A percentile compares a stretch with the other conserved stretches of the same genome.
These are phyloP conservation scores for Paramecium sexaurelia DNA, from an alignment of 73 alveolate species.

Conservation along the genomic window DNA sequence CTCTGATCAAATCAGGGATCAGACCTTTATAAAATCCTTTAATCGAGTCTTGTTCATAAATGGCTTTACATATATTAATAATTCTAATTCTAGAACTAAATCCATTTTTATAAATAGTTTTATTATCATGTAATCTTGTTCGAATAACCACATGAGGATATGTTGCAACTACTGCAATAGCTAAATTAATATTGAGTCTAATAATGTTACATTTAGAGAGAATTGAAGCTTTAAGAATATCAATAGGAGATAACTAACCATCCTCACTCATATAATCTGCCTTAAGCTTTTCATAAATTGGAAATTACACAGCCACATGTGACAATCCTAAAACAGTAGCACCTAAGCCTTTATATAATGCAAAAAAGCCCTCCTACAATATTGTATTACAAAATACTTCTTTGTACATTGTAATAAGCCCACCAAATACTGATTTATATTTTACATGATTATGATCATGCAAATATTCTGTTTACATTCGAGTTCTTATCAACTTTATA, in stretches of 20 bases:
- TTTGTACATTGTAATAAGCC: not conserved
- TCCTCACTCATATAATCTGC: not conserved
- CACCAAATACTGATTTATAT: slow-evolving; percentile 1
- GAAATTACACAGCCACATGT: slow-evolving; percentile 62
- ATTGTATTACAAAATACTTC: slow-evolving; percentile 16
- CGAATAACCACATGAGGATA: slow-evolving; percentile 61
- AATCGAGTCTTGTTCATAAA: slow-evolving; percentile 25
- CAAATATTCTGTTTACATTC: slow-evolving; percentile 39
- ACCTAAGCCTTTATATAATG: slow-evolving; percentile 64
- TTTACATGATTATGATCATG: slow-evolving; percentile 13
- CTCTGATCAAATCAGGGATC: slow-evolving; percentile 58
- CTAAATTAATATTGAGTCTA: not conserved
- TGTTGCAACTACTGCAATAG: slow-evolving; percentile 24
- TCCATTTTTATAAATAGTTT: not conserved
- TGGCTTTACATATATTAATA: not conserved
- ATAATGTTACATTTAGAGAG: slow-evolving; percentile 44
- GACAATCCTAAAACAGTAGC: slow-evolving; percentile 52
- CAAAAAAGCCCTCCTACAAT: slow-evolving; percentile 42
- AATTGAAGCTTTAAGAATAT: slow-evolving; percentile 56
- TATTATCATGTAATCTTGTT: slow-evolving; percentile 61
- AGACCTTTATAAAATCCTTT: slow-evolving; percentile 62
- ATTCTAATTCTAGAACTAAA: not conserved
- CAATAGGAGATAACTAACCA: slow-evolving; percentile 3
- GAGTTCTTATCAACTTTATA: slow-evolving; percentile 41
- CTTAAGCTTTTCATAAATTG: slow-evolving; percentile 56